phyloP scores from a whole-genome alignment of 139 green algal genomes.

The Mesotaenium endlicherianum region DNA sequence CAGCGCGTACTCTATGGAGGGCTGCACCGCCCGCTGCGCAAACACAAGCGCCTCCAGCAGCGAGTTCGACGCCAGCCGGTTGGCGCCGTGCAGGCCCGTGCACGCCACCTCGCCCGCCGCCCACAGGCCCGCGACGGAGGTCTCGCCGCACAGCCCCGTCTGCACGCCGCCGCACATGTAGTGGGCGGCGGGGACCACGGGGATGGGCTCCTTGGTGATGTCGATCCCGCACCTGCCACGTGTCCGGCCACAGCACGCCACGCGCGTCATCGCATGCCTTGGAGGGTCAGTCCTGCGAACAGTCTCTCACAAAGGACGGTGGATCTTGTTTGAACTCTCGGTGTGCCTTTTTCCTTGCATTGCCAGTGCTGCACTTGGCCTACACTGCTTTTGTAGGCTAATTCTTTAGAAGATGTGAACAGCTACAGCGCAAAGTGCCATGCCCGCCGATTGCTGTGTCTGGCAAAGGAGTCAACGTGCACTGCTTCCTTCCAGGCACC shows the following conservation, averaged over 20 bases:
- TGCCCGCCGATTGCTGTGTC: no score
- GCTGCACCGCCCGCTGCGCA: slow-evolving; percentile 73
- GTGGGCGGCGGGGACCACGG: slow-evolving; percentile 91
- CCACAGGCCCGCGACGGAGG: slow-evolving; percentile 82
- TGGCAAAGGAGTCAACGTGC: no score
- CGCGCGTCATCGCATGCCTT: no score
- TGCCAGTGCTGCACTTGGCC: no score
- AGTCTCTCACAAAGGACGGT: no score
- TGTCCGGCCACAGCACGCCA: no score
- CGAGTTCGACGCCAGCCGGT: slow-evolving; percentile 93
- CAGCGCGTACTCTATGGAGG: slow-evolving; percentile 73
- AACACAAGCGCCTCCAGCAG: slow-evolving; percentile 95
- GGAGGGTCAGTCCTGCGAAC: not conserved
- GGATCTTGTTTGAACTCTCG: no score
- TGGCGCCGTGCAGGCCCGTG: slow-evolving; percentile 93
- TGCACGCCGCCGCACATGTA: slow-evolving; percentile 96
- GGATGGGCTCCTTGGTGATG: slow-evolving; percentile 89
- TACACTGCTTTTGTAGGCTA: no score
- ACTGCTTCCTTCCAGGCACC: no score
- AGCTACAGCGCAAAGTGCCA: no score
- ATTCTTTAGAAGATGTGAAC: no score
- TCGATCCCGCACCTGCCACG: slow-evolving; percentile 73
- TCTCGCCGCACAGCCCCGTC: slow-evolving; percentile 82
- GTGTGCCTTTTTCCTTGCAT: no score
- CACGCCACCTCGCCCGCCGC: slow-evolving; percentile 91